Conservation (phyloP, 1,284 basidiomycete species). For the Anthracocystis panici-leucophaei region DNA sequence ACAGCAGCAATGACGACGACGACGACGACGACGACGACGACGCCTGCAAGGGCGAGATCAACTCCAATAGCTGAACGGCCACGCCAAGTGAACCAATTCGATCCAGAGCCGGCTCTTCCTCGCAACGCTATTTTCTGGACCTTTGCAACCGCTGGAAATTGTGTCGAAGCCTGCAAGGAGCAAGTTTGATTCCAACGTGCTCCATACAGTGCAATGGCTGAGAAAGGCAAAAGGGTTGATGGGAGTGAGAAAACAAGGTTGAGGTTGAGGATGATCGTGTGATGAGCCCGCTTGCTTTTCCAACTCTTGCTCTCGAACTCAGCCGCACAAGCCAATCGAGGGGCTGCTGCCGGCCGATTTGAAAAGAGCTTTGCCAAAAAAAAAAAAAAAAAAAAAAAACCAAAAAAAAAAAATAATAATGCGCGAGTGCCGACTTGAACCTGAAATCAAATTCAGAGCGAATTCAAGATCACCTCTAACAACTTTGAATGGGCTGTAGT, state of each 20-base stretch:
- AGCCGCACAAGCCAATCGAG: too few relatives aligned
- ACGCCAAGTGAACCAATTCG: not conserved
- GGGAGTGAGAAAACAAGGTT: not conserved
- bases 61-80: not conserved
- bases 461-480: too few relatives aligned
- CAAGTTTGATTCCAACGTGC: not conserved
- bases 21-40: not conserved
- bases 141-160: not conserved
- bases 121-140: not conserved
- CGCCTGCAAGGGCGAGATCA: too few relatives aligned
- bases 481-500: too few relatives aligned
- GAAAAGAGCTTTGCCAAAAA: too few relatives aligned
- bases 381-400: too few relatives aligned
- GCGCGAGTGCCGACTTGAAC: too few relatives aligned
- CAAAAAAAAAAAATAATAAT: too few relatives aligned
- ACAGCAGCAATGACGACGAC: not conserved
- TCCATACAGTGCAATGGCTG: not conserved
- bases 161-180: not conserved
- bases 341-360: too few relatives aligned
- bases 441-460: not conserved
- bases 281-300: not conserved
- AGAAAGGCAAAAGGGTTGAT: not conserved
- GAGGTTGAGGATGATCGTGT: not conserved
- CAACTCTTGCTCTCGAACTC: not conserved
- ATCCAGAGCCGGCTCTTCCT: slow-evolving; percentile 1